Percentiles rank a stretch among this genome's conserved stretches.
These are phyloP conservation scores for Haberlea rhodopensis DNA, from an alignment of 257 asterid genomes.

Conservation along the genomic window DNA sequence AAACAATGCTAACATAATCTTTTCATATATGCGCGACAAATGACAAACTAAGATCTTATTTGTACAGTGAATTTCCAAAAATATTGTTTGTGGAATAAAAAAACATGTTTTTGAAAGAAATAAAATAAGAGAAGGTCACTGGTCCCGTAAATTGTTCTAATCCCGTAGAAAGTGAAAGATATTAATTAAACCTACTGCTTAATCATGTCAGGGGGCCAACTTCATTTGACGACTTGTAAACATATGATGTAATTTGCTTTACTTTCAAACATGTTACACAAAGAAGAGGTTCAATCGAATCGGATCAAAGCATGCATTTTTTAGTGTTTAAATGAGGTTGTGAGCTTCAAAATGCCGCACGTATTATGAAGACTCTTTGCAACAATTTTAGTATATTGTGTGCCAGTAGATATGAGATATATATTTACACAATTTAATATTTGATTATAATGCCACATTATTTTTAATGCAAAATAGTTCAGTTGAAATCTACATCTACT, in stretches of 20 bases:
- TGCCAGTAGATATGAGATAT: conserved; percentile 11
- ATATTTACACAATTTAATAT: too few relatives aligned
- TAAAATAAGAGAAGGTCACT: not conserved
- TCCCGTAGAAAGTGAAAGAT: not conserved
- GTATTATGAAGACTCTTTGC: too few relatives aligned
- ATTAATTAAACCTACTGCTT: not conserved
- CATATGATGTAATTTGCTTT: too few relatives aligned
- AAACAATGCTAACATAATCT: not conserved
- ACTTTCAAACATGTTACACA: too few relatives aligned
- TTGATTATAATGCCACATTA: too few relatives aligned
- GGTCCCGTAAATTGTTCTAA: not conserved
- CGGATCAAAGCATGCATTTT: not conserved
- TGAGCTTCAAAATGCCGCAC: conserved; percentile 18
- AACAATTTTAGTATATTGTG: too few relatives aligned
- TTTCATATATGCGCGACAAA: not conserved
- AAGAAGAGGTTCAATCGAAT: not conserved
- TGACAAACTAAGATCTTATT: not conserved
- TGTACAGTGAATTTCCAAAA: not conserved
- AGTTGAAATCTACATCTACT: too few relatives aligned
- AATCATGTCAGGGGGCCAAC: too few relatives aligned
- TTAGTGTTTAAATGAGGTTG: conserved; percentile 7
- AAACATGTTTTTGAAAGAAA: not conserved
- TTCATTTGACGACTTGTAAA: too few relatives aligned
- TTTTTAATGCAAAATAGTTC: too few relatives aligned
- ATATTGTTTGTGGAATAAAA: not conserved